Percentiles rank a stretch among this genome's conserved stretches.
phyloP scores from a whole-genome alignment of 2,329 filamentous ascomycete species.

The Stemphylium lycopersici region DNA sequence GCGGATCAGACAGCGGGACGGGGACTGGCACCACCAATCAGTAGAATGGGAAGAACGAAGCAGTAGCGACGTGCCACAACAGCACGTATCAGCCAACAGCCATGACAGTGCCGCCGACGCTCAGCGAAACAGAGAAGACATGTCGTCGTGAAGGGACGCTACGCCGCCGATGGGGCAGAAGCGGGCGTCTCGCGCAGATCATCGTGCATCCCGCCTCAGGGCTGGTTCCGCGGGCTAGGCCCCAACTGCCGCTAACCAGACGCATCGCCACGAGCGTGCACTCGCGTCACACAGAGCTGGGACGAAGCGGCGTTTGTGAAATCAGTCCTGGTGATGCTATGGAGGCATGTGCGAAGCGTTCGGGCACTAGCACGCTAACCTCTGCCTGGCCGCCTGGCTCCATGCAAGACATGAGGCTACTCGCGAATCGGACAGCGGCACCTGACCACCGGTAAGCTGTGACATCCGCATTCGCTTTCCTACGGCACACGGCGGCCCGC shows the following conservation, averaged over 20 bases:
- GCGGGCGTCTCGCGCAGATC: slow-evolving; percentile 18
- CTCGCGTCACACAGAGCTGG: slow-evolving; percentile 1
- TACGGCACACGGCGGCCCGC: slow-evolving; percentile 39
- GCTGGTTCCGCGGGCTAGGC: neutral
- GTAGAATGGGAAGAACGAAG: slow-evolving; percentile 7
- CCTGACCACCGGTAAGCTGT: slow-evolving; percentile 34
- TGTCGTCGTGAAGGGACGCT: slow-evolving; percentile 3
- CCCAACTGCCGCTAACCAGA: slow-evolving; percentile 2
- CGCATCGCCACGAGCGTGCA: neutral
- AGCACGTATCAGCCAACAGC: slow-evolving; percentile 2
- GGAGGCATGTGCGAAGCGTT: neutral
- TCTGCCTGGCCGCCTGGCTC: slow-evolving; percentile 10
- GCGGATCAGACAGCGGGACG: slow-evolving; percentile 9
- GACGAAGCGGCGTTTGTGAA: slow-evolving; percentile 4
- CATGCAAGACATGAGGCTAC: slow-evolving; percentile 31
- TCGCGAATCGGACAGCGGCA: slow-evolving; percentile 18
- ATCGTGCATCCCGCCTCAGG: slow-evolving; percentile 3
- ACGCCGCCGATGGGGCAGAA: slow-evolving; percentile 6
- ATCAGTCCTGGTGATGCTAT: neutral
- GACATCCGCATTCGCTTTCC: slow-evolving; percentile 36
- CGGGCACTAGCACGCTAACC: slow-evolving; percentile 2
- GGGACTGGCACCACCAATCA: slow-evolving; percentile 17
- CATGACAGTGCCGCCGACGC: slow-evolving; percentile 5
- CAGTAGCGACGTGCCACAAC: slow-evolving; percentile 17
- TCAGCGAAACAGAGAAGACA: slow-evolving; percentile 2